Conservation (phyloP, 441 rosid species). For the Populus hybrid region DNA sequence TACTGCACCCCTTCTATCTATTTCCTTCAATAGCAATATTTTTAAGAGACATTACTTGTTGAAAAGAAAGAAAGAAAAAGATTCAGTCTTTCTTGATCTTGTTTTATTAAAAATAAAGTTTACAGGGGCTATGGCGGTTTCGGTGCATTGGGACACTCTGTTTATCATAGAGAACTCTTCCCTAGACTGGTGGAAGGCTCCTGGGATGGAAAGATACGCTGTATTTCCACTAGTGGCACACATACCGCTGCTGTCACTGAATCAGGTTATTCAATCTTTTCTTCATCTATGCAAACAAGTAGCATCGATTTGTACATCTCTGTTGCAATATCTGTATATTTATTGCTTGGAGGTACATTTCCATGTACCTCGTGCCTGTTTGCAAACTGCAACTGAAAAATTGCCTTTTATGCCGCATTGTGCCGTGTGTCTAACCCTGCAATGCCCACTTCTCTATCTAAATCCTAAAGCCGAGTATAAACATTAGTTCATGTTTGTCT, state of each 20-base stretch:
- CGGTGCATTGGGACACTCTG: constrained; percentile 90
- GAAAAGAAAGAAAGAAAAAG: not conserved
- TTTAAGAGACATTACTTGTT: not conserved
- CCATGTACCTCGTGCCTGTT: not conserved
- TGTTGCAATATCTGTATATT: not conserved
- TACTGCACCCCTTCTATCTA: not conserved
- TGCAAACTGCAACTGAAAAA: not conserved
- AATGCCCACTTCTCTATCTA: not conserved
- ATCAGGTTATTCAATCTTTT: constrained; percentile 45
- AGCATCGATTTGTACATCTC: not conserved
- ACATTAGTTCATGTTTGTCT: not conserved
- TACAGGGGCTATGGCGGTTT: constrained; percentile 97
- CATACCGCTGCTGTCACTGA: constrained; percentile 84
- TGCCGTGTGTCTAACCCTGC: too few relatives aligned
- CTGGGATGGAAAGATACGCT: constrained; percentile 50
- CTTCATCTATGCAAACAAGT: not conserved
- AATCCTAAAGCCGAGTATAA: not conserved
- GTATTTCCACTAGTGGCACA: constrained; percentile 79
- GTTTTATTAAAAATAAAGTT: constrained; percentile 43
- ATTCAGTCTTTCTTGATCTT: constrained; percentile 12
- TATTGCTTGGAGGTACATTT: not conserved
- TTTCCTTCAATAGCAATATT: not conserved
- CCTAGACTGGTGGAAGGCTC: constrained; percentile 81
- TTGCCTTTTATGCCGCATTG: not conserved
- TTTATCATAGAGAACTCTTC: constrained; percentile 78